Evolutionary conservation across 371 early-diverging fungal species (phyloP), one percentile per base, ranked within the genome.

Genomic region (Rhizopus microsporus): DNA sequence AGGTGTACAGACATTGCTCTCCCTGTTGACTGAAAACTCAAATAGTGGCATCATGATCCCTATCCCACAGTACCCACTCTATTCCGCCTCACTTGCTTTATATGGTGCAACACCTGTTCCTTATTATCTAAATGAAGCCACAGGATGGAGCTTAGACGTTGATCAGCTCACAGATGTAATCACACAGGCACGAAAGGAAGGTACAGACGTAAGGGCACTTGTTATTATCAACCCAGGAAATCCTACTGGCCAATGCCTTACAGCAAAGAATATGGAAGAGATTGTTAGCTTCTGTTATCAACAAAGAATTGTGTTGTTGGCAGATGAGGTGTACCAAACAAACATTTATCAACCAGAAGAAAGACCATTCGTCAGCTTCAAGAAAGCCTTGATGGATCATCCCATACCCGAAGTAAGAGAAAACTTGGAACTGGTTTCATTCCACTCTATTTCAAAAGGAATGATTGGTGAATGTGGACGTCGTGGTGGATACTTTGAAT

Each of bases 381-480:
- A 93, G 72, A 93, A 96, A 78, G 88, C 94, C 2, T 75, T 89
- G 51, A 88, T 87, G 87, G 58, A 52, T 59, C 16, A 87, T 75
- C 72, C 76, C 75, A 5, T 63, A 7, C n/a, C 49, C 17, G 55
- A 57, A 7, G 59, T 51, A 10, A 35, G 59, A 31, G 59, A 62
- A 10, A 38, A 3, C n/a, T 49, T 88, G 15, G 96, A 97, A 75
- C 73, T 97, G 57, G 84, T 97, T 55, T 94, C 94, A 15, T 96
- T 94, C 86, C 97, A 98, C 67, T 91, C 92, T 38, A 88, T 96
- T 54, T 96, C 96, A 38, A 98, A 98, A 75, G 99, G 99, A 49
- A 91, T 97, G 94, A 72, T 98, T 58, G 99, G 99, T 52, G 99
- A 98, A 68, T 98, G 99, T 70, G 99, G 99, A 44, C 90, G 94